Conservation (phyloP, 176 grass and related monocot genomes). For the Bolboschoenus planiculmis region DNA sequence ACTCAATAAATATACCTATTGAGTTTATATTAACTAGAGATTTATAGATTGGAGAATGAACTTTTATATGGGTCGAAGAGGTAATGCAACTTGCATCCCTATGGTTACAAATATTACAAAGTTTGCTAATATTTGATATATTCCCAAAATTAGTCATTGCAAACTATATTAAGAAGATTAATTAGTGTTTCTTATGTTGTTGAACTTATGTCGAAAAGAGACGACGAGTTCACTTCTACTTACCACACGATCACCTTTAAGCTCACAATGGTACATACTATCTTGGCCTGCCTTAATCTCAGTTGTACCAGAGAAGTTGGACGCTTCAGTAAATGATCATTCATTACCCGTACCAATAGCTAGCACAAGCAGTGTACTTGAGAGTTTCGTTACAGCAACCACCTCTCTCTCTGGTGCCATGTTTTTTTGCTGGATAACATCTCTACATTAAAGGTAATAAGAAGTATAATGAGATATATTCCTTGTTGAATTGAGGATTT, state of each 20-base stretch:
- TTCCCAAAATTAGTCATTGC: neutral
- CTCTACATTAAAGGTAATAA: conserved; percentile 14
- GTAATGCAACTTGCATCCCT: too few species aligned
- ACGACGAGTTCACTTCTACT: conserved; percentile 10
- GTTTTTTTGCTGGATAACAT: conserved; percentile 1
- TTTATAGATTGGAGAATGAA: too few species aligned
- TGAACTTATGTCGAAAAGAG: neutral
- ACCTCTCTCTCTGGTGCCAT: conserved; percentile 30
- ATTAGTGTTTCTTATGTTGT: neutral
- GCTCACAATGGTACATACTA: conserved; percentile 28
- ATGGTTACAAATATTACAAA: neutral
- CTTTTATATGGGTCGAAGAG: too few species aligned
- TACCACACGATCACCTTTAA: conserved; percentile 53
- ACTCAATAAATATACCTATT: too few species aligned
- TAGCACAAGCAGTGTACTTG: conserved; percentile 30
- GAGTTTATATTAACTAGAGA: too few species aligned
- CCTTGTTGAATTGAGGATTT: neutral
- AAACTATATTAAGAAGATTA: neutral
- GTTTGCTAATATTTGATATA: neutral
- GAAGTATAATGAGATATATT: neutral
- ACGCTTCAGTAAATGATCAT: conserved; percentile 47
- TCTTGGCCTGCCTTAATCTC: conserved; percentile 33
- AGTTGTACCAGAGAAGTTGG: conserved; percentile 28
- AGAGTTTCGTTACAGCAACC: conserved; percentile 38
- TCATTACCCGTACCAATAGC: conserved; percentile 53